These are phyloP conservation scores for Papiliotrema flavescens DNA, from an alignment of 1,284 basidiomycete species.

Conservation along the genomic window DNA sequence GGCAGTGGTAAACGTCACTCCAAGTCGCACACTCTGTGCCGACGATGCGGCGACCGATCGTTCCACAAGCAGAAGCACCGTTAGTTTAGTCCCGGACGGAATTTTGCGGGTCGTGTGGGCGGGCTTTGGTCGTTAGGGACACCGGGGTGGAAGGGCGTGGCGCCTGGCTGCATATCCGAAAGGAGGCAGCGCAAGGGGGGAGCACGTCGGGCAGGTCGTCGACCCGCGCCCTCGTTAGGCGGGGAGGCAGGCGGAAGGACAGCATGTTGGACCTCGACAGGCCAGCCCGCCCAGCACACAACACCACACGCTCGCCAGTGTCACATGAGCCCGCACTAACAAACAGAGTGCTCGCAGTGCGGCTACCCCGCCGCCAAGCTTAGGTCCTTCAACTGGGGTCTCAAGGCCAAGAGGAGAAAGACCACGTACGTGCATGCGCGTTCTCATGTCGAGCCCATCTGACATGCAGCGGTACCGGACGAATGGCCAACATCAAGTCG, in stretches of 20 bases:
- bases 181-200: too few relatives aligned
- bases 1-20: constrained; percentile 87
- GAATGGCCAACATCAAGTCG: constrained; percentile 90
- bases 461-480: constrained; percentile 73
- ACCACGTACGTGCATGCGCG: constrained; percentile 55
- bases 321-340: background rate
- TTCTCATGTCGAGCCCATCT: background rate
- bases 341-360: constrained; percentile 83
- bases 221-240: too few relatives aligned
- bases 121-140: too few relatives aligned
- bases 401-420: constrained; percentile 99
- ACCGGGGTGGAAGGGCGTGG: too few relatives aligned
- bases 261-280: too few relatives aligned
- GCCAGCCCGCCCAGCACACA: too few relatives aligned
- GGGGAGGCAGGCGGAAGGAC: too few relatives aligned
- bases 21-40: constrained; percentile 96
- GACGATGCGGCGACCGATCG: constrained; percentile 85
- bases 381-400: constrained; percentile 95
- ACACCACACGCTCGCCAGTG: too few relatives aligned
- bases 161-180: too few relatives aligned
- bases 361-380: constrained; percentile 95
- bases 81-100: constrained; percentile 50
- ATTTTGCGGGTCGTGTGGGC: background rate
- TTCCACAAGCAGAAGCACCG: constrained; percentile 98
- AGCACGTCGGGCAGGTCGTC: too few relatives aligned